Evolutionary conservation across 2,329 filamentous ascomycete species (phyloP), one percentile per base, ranked within the genome.

Genomic region (Pseudodiploospora longispora): DNA sequence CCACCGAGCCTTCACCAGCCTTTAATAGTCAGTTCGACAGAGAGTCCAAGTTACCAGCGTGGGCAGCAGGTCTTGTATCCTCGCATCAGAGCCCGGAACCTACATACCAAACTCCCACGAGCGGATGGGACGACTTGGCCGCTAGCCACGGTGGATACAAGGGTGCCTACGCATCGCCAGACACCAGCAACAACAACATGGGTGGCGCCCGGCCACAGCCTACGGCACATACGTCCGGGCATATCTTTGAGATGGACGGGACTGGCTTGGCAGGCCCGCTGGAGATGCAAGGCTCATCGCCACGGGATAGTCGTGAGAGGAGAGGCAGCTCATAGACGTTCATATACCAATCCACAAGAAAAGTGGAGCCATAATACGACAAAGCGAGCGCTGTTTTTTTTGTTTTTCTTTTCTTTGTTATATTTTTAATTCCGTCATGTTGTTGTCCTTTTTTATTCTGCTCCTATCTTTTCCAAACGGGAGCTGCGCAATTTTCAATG

Each of bases 1-100:
- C 53, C 2, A 47, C 41, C 1, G 57, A 59, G 12, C 49, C 52
- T 1, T 58, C 59, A 32, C 43, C 52, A 4, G 44, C 46, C 30
- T 19, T 40, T 37, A 19, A 19, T 27, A 43, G 42, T 33, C 41
- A 8, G 12, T 41, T 38, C 5, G 40, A 33, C 29, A 10, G 34
- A 12, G 51, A 55, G 34, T 30, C 27, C 33, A 55, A 55, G 40
- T 35, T 37, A n/a, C 31, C 47, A 37, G 41, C 31, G 27, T 44
- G 44, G 44, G 43, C 44, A 19, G 19, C 19, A 19, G 19, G 19
- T 19, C 19, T 19, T 19, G 19, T 19, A 6, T 43, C 49, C 6
- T 35, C 46, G 38, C 40, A 42, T 27, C 42, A 39, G 32, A 45
- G 46, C 39, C 42, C 46, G 2, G 42, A 47, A 12, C 37, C 41